Evolutionary conservation across 257 asterid genomes (phyloP).

Genomic region (Solanum tarijense): DNA sequence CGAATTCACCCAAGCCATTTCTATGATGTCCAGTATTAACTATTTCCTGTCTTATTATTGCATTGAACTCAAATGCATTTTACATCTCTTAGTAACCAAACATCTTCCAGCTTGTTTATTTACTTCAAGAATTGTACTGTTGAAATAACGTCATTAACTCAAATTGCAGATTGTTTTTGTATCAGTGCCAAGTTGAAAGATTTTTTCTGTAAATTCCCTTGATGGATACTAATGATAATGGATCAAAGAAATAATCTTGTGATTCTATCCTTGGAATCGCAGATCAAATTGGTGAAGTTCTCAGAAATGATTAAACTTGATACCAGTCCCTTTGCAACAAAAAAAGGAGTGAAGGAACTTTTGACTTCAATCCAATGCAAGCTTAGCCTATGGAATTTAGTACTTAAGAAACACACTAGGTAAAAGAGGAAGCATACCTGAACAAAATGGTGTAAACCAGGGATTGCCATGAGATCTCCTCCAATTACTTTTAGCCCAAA

Average conservation of each 20-base stretch:
- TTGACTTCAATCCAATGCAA: background rate
- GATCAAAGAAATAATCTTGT: background rate
- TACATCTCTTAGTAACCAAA: background rate
- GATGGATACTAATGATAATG: background rate
- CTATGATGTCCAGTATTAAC: background rate
- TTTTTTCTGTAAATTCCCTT: background rate
- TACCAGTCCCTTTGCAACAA: background rate
- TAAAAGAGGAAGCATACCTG: conserved; percentile 38
- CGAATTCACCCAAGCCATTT: background rate
- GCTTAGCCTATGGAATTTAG: background rate
- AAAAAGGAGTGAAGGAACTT: background rate
- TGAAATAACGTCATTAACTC: background rate
- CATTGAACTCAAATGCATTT: background rate
- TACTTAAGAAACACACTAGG: background rate
- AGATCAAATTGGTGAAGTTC: background rate
- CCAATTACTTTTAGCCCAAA: conserved; percentile 64
- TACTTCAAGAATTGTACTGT: background rate
- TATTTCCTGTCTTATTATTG: background rate
- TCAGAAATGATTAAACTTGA: background rate
- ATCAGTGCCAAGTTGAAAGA: background rate
- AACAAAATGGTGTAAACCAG: conserved; percentile 53
- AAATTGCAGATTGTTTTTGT: background rate
- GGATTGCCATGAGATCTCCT: conserved; percentile 77
- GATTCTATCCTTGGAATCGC: background rate
- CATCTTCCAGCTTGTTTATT: background rate